Evolutionary conservation across 2,329 filamentous ascomycete genomes (phyloP).

Genomic region (Sporothrix brasiliensis): DNA sequence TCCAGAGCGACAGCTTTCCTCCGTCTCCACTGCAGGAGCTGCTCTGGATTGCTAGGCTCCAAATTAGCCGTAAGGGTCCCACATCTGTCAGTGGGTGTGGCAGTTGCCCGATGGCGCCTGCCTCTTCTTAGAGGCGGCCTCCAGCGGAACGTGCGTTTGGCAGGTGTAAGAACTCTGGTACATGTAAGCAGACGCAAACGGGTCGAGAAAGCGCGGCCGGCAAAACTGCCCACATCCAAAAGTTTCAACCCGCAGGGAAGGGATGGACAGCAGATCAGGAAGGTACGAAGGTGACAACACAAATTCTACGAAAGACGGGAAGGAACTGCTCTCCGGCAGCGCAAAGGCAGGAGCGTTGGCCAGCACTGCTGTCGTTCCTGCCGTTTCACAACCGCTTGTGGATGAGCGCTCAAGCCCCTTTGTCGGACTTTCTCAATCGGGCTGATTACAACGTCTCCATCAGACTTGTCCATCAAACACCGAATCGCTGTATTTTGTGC

Average conservation of each 20-base stretch:
- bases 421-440: too few relatives aligned
- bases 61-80: neutral
- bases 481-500: too few relatives aligned
- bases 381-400: neutral
- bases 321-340: neutral
- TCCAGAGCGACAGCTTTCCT: neutral
- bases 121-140: slow-evolving; percentile 3
- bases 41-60: neutral
- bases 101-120: neutral
- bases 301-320: slow-evolving; percentile 2
- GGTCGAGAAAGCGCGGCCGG: neutral
- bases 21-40: too few relatives aligned
- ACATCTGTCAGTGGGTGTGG: neutral
- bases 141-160: neutral
- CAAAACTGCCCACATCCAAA: neutral
- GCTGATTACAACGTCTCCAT: too few relatives aligned
- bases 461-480: too few relatives aligned
- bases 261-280: neutral
- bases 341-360: neutral
- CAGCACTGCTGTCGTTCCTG: neutral
- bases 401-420: too few relatives aligned
- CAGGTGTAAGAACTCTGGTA: neutral
- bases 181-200: too few relatives aligned
- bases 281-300: neutral
- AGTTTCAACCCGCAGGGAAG: neutral